Base-by-base conservation (phyloP, 1,284 basidiomycete genomes). In the Coniferiporia sulphurascens region DNA sequence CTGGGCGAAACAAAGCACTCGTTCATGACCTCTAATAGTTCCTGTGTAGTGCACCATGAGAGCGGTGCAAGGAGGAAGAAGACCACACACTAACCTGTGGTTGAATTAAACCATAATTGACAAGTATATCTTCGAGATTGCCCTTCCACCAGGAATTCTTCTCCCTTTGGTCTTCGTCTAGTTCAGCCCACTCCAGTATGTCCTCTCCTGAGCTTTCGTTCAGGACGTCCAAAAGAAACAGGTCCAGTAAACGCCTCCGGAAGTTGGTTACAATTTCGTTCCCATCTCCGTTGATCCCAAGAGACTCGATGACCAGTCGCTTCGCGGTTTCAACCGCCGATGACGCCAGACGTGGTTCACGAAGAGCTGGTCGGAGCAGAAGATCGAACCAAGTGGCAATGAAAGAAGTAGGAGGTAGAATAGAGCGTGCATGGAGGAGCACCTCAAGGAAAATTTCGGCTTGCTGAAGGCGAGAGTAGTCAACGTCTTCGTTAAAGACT, bases 351-450 rank as follows among this genome's bases (percentile, higher is more conserved):
- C 78, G 83, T 35, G 87, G 84, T 67, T 89, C 84, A 46, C 87
- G 83, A 55, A 92, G 76, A 38, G 87, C 87, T 32, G 87, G 86
- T 19, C 89, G 82, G 2, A 92, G 76, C 36, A 88, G 77, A 32
- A 87, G 78, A 67, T 92, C 88, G 70, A 89, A 92, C 89, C 89
- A 91, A 22, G 76, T 79, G 2, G 83, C 83, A 55, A 89, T 87
- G 55, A 91, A 75, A 27, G 85, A 86, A 4, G 78, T 77, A 9
- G 85, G 74, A 4, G 85, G 74, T 3, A 90, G 73, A 36, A 89
- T 74, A 6, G 84, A 79, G 8, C 74, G 74, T 22, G 91, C 76
- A 65, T 83, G 83, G 63, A 81, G 77, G 6, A 91, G 76, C 21
- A 89, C 78, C 17, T 79, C 77, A 10, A 92, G 76, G 65, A 91